Percentiles rank a stretch among this genome's conserved stretches.
Evolutionary conservation across 164 flowering plant genomes (phyloP).

Genomic region (Cinnamomum micranthum): DNA sequence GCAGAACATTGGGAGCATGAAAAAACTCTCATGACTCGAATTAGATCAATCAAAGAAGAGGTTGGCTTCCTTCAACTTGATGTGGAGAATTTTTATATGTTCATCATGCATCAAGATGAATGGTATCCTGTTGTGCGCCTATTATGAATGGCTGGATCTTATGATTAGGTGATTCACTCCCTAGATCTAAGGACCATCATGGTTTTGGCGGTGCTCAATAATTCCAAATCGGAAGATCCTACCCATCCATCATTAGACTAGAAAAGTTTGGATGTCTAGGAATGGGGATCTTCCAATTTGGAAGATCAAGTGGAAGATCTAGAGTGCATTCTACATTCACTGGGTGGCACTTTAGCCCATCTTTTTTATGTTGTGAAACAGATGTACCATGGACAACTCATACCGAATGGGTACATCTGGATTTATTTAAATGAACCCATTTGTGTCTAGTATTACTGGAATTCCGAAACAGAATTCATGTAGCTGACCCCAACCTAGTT

Average conservation of each 20-base stretch:
- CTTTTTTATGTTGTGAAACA: no score
- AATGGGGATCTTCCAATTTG: not conserved
- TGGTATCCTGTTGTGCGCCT: not conserved
- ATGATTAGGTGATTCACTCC: not conserved
- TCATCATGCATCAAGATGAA: not conserved
- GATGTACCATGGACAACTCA: not conserved
- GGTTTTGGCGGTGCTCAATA: not conserved
- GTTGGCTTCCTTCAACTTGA: slow-evolving; percentile 27
- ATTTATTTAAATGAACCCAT: no score
- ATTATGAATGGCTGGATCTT: not conserved
- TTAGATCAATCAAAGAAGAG: slow-evolving; percentile 88
- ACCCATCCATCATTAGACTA: not conserved
- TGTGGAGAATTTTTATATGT: no score
- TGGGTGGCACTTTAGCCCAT: no score
- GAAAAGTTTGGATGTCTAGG: no score
- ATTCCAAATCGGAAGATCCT: not conserved
- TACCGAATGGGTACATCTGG: not conserved
- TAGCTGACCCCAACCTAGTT: no score
- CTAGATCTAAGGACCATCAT: no score
- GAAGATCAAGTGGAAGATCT: not conserved
- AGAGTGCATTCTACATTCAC: no score
- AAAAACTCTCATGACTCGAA: slow-evolving; percentile 66
- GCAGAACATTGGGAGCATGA: slow-evolving; percentile 75
- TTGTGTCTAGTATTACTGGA: no score
- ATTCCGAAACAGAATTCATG: no score